Evolutionary conservation across 805 yeast genomes (phyloP).

Genomic region (Kazachstania taianensis): DNA sequence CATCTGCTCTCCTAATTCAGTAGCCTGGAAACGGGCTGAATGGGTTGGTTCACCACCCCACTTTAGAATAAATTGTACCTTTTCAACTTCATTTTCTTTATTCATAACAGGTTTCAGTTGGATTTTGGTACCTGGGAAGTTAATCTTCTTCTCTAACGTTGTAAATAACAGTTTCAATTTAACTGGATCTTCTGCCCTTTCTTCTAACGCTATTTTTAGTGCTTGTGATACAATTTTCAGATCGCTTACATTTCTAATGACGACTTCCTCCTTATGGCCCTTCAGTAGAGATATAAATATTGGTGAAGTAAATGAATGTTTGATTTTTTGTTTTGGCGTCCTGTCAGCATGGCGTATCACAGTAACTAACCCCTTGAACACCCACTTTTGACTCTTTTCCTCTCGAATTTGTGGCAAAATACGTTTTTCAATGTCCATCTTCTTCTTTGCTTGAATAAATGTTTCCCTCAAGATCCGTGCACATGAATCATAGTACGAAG

Average conservation of each 20-base stretch:
- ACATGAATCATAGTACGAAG: conserved; percentile 73
- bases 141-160: conserved; percentile 81
- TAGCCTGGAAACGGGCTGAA: conserved; percentile 88
- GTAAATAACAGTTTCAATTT: conserved; percentile 67
- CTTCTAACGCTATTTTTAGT: conserved; percentile 69
- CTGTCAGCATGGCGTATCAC: conserved; percentile 96
- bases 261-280: conserved; percentile 93
- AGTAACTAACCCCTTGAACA: conserved; percentile 82
- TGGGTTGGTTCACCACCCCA: conserved; percentile 99
- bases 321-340: conserved; percentile 96
- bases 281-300: conserved; percentile 77
- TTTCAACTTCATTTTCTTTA: conserved; percentile 66
- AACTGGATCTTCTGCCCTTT: conserved; percentile 66
- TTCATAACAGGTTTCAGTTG: conserved; percentile 84
- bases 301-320: conserved; percentile 85
- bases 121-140: conserved; percentile 91
- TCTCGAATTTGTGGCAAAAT: conserved; percentile 30
- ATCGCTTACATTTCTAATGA: conserved; percentile 82
- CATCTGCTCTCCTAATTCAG: conserved; percentile 90
- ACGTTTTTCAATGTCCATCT: conserved; percentile 33
- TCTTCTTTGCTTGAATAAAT: conserved; percentile 53
- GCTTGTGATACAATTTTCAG: conserved; percentile 78
- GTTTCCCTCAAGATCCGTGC: conserved; percentile 66
- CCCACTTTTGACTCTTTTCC: conserved; percentile 74
- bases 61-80: conserved; percentile 88